These are phyloP conservation scores for Neurospora sp. DNA, from an alignment of 495 filamentous ascomycete species.

Conservation along the genomic window DNA sequence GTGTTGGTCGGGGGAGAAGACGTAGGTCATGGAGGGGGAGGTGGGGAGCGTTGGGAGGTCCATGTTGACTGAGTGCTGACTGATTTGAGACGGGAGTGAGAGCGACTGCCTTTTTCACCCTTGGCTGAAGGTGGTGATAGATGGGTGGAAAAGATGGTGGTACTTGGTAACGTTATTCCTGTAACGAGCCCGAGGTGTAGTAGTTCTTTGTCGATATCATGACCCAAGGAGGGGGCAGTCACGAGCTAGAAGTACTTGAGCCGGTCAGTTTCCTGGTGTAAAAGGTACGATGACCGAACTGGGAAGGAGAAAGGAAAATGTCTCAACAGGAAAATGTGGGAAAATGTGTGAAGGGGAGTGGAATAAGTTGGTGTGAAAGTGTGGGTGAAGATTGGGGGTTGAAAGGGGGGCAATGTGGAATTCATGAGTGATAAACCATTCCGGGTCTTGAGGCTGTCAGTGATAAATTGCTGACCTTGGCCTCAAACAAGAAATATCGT, in stretches of 20 bases:
- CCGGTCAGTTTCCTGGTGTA: not conserved
- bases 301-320: constrained; percentile 9
- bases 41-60: constrained; percentile 1
- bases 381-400: not conserved
- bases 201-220: not conserved
- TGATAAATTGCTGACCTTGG: not conserved
- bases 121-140: not conserved
- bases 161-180: not conserved
- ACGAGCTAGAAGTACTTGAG: not conserved
- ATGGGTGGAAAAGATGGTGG: not conserved
- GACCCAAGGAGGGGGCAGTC: not conserved
- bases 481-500: not conserved
- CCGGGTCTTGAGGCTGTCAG: not conserved
- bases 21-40: constrained; percentile 10
- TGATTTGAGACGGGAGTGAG: too few relatives aligned
- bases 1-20: constrained; percentile 25
- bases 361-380: not conserved
- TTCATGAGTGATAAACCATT: not conserved
- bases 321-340: constrained; percentile 7
- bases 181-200: not conserved
- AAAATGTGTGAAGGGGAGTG: not conserved
- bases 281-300: not conserved
- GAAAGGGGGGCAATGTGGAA: not conserved
- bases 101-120: too few relatives aligned
- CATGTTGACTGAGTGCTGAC: not conserved